Conservation (phyloP, 371 early-diverging fungal genomes). For the Zopfochytrium polystomum region DNA sequence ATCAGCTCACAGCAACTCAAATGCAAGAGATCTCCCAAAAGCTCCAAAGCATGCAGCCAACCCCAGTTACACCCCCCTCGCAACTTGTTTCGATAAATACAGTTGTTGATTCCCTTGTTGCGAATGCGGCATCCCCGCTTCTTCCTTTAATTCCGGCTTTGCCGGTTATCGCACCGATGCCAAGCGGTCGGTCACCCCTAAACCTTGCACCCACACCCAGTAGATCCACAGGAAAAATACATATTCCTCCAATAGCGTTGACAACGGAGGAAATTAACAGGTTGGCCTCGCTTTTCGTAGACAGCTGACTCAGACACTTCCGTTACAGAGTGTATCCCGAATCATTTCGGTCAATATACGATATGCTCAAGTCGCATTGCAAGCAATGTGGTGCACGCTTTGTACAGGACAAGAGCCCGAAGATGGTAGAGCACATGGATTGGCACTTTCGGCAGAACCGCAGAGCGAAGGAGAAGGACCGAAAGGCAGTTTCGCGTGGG, state of each 20-base stretch:
- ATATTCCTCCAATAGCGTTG: slow-evolving; percentile 1
- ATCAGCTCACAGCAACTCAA: slow-evolving; percentile 16
- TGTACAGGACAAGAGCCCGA: slow-evolving; percentile 59
- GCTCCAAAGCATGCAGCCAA: slow-evolving; percentile 16
- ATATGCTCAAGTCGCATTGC: slow-evolving; percentile 74
- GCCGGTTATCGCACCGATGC: no score
- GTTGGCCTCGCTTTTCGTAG: background rate
- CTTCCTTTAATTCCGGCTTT: no score
- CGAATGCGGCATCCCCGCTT: no score
- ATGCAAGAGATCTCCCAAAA: slow-evolving; percentile 24
- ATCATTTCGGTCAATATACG: slow-evolving; percentile 59
- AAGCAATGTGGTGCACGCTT: slow-evolving; percentile 89
- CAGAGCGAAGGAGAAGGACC: slow-evolving; percentile 70
- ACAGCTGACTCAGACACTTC: background rate
- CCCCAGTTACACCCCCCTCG: no score
- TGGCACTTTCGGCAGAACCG: slow-evolving; percentile 92
- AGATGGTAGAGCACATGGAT: slow-evolving; percentile 83
- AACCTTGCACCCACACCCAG: no score
- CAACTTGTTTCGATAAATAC: no score
- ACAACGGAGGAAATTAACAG: slow-evolving; percentile 12
- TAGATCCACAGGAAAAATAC: background rate
- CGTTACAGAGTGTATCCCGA: slow-evolving; percentile 31
- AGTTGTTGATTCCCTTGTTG: no score
- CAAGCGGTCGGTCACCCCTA: no score
- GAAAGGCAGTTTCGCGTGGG: slow-evolving; percentile 73